A percentile compares a stretch with the other conserved stretches of the same genome.
Conservation (phyloP, 1,284 basidiomycete species). For the Dichomitus squalens region DNA sequence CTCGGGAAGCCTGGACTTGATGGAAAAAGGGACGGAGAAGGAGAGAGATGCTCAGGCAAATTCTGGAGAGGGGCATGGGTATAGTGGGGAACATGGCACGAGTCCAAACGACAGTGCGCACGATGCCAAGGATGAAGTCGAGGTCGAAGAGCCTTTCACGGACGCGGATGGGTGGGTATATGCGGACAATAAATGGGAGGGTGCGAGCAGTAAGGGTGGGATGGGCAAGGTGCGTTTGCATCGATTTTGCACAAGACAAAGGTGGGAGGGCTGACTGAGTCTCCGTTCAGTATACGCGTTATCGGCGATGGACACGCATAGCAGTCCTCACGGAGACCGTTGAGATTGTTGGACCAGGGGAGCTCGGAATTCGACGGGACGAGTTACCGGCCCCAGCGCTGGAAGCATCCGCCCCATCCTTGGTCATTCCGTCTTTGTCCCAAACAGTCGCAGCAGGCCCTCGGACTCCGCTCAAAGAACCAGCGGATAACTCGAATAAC, state of each 20-base stretch:
- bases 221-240: constrained; percentile 70
- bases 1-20: constrained; percentile 37
- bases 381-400: constrained; percentile 1
- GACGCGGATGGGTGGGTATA: constrained; percentile 94
- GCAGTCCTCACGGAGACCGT: constrained; percentile 77
- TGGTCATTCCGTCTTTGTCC: not conserved
- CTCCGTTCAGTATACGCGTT: constrained; percentile 71
- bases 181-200: constrained; percentile 96
- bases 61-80: constrained; percentile 9
- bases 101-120: constrained; percentile 28
- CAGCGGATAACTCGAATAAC: not conserved
- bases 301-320: constrained; percentile 82
- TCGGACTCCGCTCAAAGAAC: not conserved
- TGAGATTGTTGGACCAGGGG: constrained; percentile 50
- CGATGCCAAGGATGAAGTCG: constrained; percentile 29
- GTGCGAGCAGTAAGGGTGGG: constrained; percentile 72
- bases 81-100: constrained; percentile 13
- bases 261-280: not conserved
- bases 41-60: constrained; percentile 8
- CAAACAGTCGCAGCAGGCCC: not conserved
- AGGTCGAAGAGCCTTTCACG: constrained; percentile 55
- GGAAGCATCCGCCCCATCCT: not conserved
- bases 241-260: not conserved
- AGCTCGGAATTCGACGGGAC: constrained; percentile 29
- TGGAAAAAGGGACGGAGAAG: constrained; percentile 30